A percentile compares a stretch with the other conserved stretches of the same genome.
phyloP scores from a whole-genome alignment of 495 filamentous ascomycete genomes.

The Thozetella sp. region DNA sequence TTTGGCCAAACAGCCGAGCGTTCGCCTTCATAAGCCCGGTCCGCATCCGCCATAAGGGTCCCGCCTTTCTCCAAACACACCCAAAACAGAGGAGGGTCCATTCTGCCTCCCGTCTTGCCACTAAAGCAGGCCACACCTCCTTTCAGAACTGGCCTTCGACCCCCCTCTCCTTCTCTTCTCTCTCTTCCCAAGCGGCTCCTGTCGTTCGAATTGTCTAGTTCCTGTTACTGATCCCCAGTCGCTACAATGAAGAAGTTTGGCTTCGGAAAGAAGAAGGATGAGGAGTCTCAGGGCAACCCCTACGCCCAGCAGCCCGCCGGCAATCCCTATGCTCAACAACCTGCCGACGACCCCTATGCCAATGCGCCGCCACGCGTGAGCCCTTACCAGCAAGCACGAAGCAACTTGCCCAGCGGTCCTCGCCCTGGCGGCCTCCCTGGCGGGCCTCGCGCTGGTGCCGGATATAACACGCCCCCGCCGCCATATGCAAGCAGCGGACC shows the following conservation, averaged over 20 bases:
- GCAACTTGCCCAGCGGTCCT: constrained; percentile 15
- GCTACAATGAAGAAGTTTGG: constrained; percentile 70
- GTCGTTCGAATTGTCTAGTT: background rate
- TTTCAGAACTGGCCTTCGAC: background rate
- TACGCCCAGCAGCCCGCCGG: constrained; percentile 61
- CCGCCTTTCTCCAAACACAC: constrained; percentile 1
- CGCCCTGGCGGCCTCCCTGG: constrained; percentile 31
- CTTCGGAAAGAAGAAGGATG: constrained; percentile 60
- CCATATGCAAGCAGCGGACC: constrained; percentile 15
- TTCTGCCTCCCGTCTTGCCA: background rate
- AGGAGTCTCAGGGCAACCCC: constrained; percentile 58
- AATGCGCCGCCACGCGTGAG: constrained; percentile 37
- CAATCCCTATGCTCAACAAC: constrained; percentile 74
- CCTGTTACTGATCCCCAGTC: background rate
- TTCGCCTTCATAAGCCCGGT: background rate
- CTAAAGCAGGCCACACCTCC: background rate
- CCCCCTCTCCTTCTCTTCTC: background rate
- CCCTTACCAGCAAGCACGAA: constrained; percentile 30
- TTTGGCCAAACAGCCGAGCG: background rate
- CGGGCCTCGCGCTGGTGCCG: constrained; percentile 32
- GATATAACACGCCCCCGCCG: constrained; percentile 29
- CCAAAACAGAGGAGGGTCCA: constrained; percentile 1
- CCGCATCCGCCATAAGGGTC: background rate
- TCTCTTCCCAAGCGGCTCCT: background rate
- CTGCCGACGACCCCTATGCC: constrained; percentile 63